A percentile compares a stretch with the other conserved stretches of the same genome.
phyloP scores from a whole-genome alignment of 2,329 filamentous ascomycete genomes.

The Dothideomycetidae sp. region DNA sequence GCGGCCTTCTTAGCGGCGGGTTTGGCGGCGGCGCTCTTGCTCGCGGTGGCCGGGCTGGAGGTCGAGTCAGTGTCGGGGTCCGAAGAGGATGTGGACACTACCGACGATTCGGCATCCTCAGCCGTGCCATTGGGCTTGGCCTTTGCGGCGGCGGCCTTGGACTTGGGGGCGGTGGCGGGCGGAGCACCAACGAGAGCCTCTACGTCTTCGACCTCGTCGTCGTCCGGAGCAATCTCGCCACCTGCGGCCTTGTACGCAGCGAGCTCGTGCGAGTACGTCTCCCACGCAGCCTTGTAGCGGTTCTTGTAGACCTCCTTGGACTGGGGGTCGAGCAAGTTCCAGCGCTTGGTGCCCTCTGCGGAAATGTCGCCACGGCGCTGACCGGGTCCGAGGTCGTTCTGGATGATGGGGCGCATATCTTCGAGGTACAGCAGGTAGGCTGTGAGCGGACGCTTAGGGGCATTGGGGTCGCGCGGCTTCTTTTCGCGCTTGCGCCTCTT shows the following conservation, averaged over 20 bases:
- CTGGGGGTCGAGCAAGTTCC: slow-evolving; percentile 59
- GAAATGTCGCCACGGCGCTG: slow-evolving; percentile 60
- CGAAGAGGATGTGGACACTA: slow-evolving; percentile 6
- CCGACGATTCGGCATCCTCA: slow-evolving; percentile 13
- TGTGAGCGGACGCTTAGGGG: slow-evolving; percentile 83
- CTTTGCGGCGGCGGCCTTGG: slow-evolving; percentile 18
- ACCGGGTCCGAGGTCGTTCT: slow-evolving; percentile 47
- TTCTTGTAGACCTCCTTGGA: slow-evolving; percentile 57
- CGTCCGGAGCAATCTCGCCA: slow-evolving; percentile 22
- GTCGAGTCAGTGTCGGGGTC: slow-evolving; percentile 14
- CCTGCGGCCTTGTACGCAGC: slow-evolving; percentile 42
- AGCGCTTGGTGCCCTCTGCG: slow-evolving; percentile 72
- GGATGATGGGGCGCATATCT: slow-evolving; percentile 69
- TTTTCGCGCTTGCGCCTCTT: slow-evolving; percentile 27
- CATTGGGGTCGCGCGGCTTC: slow-evolving; percentile 61
- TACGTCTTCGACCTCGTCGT: slow-evolving; percentile 20
- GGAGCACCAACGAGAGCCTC: slow-evolving; percentile 23
- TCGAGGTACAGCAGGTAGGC: slow-evolving; percentile 95
- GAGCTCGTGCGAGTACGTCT: slow-evolving; percentile 41
- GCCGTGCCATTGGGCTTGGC: slow-evolving; percentile 18
- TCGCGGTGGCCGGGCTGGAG: slow-evolving; percentile 22
- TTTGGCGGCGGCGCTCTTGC: slow-evolving; percentile 19
- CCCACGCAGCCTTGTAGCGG: slow-evolving; percentile 43
- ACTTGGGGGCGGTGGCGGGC: neutral
- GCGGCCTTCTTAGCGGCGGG: slow-evolving; percentile 23